Conservation (phyloP, 139 green algal genomes). For the Chlorella sp. region DNA sequence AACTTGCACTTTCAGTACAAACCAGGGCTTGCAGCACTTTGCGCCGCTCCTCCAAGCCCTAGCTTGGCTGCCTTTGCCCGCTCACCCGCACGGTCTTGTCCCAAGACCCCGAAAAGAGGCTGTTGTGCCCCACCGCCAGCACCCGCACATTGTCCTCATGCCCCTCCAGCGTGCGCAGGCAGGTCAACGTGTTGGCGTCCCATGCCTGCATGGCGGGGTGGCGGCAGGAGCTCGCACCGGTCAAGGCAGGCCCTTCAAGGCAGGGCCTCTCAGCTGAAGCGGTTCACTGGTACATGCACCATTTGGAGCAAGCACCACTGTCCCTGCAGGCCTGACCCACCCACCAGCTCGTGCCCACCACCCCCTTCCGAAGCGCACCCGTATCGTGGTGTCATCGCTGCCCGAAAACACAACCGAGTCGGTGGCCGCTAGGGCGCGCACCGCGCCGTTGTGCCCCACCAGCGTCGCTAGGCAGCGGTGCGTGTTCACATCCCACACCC, state of each 20-base stretch:
- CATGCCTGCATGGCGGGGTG: slow-evolving; percentile 70
- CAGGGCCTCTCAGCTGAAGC: too few species aligned
- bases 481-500: slow-evolving; percentile 81
- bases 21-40: too few species aligned
- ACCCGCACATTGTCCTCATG: slow-evolving; percentile 96
- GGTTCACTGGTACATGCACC: too few species aligned
- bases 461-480: slow-evolving; percentile 61
- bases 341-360: neutral
- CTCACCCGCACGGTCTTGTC: slow-evolving; percentile 94
- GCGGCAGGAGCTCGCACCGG: too few species aligned
- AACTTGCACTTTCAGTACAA: too few species aligned
- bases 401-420: slow-evolving; percentile 84
- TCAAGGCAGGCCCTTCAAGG: too few species aligned
- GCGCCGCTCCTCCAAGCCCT: too few species aligned
- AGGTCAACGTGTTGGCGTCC: slow-evolving; percentile 82
- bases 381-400: slow-evolving; percentile 91
- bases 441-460: slow-evolving; percentile 82
- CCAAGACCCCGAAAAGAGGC: slow-evolving; percentile 93
- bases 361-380: slow-evolving; percentile 40
- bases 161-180: slow-evolving; percentile 84
- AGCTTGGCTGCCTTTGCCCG: too few species aligned
- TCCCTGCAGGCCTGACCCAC: neutral
- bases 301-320: too few species aligned
- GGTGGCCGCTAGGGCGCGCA: slow-evolving; percentile 81
- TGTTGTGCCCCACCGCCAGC: slow-evolving; percentile 74